phyloP scores from a whole-genome alignment of 495 filamentous ascomycete species.

The Acidomyces sp. region DNA sequence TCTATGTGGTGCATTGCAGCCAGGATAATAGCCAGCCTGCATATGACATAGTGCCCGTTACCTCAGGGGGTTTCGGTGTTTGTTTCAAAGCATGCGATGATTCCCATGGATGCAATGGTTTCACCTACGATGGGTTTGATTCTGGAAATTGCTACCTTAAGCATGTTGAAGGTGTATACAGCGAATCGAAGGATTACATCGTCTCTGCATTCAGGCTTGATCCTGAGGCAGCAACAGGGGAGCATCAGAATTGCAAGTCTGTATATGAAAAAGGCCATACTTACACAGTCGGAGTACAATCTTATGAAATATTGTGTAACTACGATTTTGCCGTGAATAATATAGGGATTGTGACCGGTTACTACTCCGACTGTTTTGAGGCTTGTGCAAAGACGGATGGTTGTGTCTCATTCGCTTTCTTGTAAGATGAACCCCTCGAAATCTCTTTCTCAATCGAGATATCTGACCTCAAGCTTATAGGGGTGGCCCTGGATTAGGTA shows the following conservation, averaged over 20 bases:
- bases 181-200: not conserved
- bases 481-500: not conserved
- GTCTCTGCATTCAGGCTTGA: not conserved
- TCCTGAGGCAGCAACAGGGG: not conserved
- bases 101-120: not conserved
- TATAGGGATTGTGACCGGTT: not conserved
- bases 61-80: not conserved
- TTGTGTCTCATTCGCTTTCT: not conserved
- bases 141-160: not conserved
- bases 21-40: constrained; percentile 2
- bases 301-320: not conserved
- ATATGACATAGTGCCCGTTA: not conserved
- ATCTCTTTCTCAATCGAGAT: no score
- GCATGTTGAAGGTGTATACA: not conserved
- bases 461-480: no score
- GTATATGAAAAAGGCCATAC: not conserved
- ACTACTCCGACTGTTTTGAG: not conserved
- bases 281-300: not conserved
- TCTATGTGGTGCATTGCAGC: constrained; percentile 9
- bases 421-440: no score
- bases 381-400: not conserved
- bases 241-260: not conserved
- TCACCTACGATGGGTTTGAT: not conserved
- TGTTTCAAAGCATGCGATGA: not conserved
- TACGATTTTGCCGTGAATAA: not conserved